Conservation (phyloP, 2,329 filamentous ascomycete species). For the Neofusicoccum sp. region DNA sequence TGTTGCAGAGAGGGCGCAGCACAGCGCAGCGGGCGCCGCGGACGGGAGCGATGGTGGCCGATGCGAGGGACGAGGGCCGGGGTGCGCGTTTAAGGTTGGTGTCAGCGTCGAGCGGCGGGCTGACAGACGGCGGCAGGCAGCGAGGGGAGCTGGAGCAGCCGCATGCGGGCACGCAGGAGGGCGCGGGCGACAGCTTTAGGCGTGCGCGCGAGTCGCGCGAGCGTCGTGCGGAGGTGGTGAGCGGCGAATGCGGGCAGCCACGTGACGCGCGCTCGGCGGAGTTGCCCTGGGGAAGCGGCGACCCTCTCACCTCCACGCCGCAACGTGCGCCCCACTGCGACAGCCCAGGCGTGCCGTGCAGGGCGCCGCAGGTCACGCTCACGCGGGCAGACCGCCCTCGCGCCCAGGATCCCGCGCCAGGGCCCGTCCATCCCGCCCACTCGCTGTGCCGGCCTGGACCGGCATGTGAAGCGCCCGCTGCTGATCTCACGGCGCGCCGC, state of each 20-base stretch:
- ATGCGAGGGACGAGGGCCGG: background rate
- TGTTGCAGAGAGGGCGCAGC: background rate
- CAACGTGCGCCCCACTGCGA: no score
- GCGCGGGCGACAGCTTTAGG: background rate
- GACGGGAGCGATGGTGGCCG: constrained; percentile 8
- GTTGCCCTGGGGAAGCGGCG: background rate
- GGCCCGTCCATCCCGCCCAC: no score
- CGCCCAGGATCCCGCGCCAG: no score
- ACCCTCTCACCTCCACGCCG: no score
- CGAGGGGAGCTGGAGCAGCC: background rate
- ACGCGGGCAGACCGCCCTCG: no score
- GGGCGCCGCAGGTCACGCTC: no score
- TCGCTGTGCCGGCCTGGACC: background rate
- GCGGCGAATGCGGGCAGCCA: background rate
- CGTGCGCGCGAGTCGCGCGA: constrained; percentile 1
- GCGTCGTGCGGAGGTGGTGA: constrained; percentile 10
- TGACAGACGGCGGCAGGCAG: background rate
- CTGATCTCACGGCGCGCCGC: background rate
- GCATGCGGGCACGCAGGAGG: background rate
- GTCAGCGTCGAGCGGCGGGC: background rate
- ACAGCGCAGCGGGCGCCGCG: background rate
- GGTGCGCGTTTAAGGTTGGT: background rate
- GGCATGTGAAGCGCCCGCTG: background rate
- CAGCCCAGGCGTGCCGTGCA: no score
- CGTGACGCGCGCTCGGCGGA: constrained; percentile 4